phyloP scores from a whole-genome alignment of 2,329 filamentous ascomycete species.

The Lasiodiplodia citricola region DNA sequence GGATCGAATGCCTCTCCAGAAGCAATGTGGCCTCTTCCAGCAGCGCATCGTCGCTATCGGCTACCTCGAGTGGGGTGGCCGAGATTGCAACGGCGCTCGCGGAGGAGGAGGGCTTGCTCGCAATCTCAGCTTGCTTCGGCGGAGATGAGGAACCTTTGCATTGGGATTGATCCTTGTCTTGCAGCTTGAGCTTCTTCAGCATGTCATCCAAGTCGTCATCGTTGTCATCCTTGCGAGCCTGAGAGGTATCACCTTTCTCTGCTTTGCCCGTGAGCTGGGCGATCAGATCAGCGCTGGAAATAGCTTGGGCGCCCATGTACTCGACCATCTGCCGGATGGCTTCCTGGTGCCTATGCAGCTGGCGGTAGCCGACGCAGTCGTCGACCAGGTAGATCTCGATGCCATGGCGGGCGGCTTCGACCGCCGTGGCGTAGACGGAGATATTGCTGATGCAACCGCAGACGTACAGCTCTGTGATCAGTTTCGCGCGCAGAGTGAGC shows the following conservation, averaged over 20 bases:
- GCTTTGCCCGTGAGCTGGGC: slow-evolving; percentile 35
- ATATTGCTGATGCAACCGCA: slow-evolving; percentile 87
- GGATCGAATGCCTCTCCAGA: slow-evolving; percentile 6
- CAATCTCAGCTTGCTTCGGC: neutral
- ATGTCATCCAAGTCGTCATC: slow-evolving; percentile 6
- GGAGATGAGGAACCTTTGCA: slow-evolving; percentile 2
- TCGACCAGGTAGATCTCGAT: slow-evolving; percentile 85
- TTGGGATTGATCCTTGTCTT: slow-evolving; percentile 4
- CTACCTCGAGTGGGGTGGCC: slow-evolving; percentile 3
- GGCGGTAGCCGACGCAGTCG: slow-evolving; percentile 85
- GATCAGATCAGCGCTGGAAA: slow-evolving; percentile 66
- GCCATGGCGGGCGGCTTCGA: slow-evolving; percentile 88
- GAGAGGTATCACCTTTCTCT: slow-evolving; percentile 21
- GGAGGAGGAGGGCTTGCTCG: neutral
- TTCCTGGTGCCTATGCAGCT: slow-evolving; percentile 68
- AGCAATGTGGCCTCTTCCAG: slow-evolving; percentile 13
- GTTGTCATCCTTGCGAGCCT: neutral
- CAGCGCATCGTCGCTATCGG: slow-evolving; percentile 9
- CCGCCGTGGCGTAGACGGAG: slow-evolving; percentile 86
- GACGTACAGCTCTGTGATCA: slow-evolving; percentile 88
- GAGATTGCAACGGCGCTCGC: neutral
- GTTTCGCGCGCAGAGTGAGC: slow-evolving; percentile 76
- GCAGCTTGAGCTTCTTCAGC: slow-evolving; percentile 24
- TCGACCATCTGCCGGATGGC: slow-evolving; percentile 75
- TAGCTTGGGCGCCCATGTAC: slow-evolving; percentile 73